These are phyloP conservation scores for Teratosphaeria epicoccoides DNA, from an alignment of 2,329 filamentous ascomycete species.

Conservation along the genomic window DNA sequence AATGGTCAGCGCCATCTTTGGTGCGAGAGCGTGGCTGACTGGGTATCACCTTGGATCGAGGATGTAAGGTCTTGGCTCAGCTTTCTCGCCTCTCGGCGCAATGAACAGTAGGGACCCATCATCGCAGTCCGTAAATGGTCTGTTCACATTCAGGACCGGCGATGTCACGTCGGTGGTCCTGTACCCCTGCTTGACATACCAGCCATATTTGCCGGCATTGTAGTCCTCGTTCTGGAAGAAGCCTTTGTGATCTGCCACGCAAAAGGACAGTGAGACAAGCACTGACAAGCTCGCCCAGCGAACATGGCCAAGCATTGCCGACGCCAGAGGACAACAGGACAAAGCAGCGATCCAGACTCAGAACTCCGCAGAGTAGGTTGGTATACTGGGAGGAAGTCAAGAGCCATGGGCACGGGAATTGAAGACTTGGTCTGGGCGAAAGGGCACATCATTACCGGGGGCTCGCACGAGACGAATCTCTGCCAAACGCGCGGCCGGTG, in stretches of 20 bases:
- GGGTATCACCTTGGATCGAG: slow-evolving; percentile 3
- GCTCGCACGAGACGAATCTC: not conserved
- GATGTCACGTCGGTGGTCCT: slow-evolving; percentile 25
- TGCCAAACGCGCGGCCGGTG: not conserved
- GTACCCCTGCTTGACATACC: slow-evolving; percentile 27
- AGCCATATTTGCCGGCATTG: slow-evolving; percentile 27
- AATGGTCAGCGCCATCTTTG: not conserved
- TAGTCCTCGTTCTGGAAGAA: slow-evolving; percentile 18
- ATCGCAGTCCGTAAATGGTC: slow-evolving; percentile 21
- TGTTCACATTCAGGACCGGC: slow-evolving; percentile 24
- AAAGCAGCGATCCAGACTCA: not conserved
- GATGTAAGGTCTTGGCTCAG: slow-evolving; percentile 8
- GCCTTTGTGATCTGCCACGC: slow-evolving; percentile 8
- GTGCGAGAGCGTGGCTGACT: not conserved
- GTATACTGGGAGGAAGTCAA: not conserved
- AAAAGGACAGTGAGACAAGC: not conserved
- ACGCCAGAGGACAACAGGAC: not conserved
- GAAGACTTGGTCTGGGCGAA: not conserved
- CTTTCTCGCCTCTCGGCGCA: slow-evolving; percentile 16
- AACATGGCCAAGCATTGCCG: not conserved
- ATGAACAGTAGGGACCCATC: slow-evolving; percentile 22
- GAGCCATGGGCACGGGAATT: not conserved
- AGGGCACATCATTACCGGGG: not conserved
- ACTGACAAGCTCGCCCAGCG: not conserved
- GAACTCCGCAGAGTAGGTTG: not conserved